Conservation (phyloP, 2,329 filamentous ascomycete species). For the Sporothrix brasiliensis region DNA sequence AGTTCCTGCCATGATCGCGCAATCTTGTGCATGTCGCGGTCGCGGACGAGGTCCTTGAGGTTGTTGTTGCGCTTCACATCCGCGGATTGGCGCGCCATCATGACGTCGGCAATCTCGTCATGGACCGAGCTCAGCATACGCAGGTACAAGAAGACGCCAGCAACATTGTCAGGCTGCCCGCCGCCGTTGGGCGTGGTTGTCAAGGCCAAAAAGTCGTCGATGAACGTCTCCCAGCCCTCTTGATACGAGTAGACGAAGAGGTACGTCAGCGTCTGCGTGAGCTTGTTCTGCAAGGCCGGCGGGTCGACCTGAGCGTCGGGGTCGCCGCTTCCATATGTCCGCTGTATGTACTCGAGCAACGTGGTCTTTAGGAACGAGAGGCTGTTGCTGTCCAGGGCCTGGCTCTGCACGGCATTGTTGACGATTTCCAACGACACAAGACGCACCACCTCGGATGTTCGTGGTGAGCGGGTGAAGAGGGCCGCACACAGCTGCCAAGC, state of each 20-base stretch:
- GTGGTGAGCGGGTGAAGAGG: conserved; percentile 79
- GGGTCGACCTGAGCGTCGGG: conserved; percentile 64
- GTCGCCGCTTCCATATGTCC: conserved; percentile 65
- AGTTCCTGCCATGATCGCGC: conserved; percentile 91
- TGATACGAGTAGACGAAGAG: conserved; percentile 88
- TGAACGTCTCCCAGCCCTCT: conserved; percentile 82
- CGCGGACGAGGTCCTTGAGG: conserved; percentile 86
- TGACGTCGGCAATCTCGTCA: conserved; percentile 93
- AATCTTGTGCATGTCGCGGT: conserved; percentile 85
- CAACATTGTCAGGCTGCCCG: conserved; percentile 66
- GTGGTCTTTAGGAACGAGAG: conserved; percentile 77
- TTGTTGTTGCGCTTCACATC: conserved; percentile 86
- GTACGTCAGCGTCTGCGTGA: conserved; percentile 92
- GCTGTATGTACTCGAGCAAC: conserved; percentile 77
- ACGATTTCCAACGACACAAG: conserved; percentile 89
- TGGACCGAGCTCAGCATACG: conserved; percentile 87
- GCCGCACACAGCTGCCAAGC: conserved; percentile 88
- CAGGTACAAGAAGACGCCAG: conserved; percentile 83
- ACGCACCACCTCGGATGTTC: conserved; percentile 79
- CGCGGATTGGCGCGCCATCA: conserved; percentile 74
- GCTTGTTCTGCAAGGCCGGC: conserved; percentile 86
- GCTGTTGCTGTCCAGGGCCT: conserved; percentile 71
- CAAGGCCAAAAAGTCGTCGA: conserved; percentile 84
- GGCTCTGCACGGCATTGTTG: conserved; percentile 85
- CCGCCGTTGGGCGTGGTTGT: conserved; percentile 63